Evolutionary conservation across 2,329 filamentous ascomycete species (phyloP).

Genomic region (Magnaporthales sp.): DNA sequence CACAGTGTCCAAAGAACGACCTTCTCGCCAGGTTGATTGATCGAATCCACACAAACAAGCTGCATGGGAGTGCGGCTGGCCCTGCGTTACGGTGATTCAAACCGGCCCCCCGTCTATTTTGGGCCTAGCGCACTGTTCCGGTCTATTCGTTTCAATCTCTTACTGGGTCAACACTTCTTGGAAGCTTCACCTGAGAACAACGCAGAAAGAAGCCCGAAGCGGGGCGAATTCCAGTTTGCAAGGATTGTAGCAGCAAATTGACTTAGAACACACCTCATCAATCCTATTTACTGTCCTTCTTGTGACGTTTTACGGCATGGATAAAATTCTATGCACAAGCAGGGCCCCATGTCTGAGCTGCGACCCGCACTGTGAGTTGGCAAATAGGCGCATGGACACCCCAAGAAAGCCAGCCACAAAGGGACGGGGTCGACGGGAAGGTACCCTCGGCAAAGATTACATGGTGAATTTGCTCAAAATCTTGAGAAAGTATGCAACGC

Average conservation of each 20-base stretch:
- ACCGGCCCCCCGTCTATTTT: constrained; percentile 6
- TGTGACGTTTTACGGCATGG: not conserved
- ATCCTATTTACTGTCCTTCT: not conserved
- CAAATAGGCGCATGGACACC: not conserved
- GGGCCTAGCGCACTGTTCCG: constrained; percentile 3
- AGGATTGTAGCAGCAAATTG: not conserved
- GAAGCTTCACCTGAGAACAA: not conserved
- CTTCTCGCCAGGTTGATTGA: not conserved
- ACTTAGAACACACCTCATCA: not conserved
- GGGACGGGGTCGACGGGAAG: not conserved
- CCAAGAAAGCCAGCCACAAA: not conserved
- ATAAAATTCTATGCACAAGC: not conserved
- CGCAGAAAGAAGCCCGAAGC: not conserved
- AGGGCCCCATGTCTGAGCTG: not conserved
- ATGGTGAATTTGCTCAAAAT: not conserved
- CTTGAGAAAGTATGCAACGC: not conserved
- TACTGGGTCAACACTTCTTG: not conserved
- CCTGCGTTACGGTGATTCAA: not conserved
- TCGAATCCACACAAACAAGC: not conserved
- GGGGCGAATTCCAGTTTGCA: not conserved
- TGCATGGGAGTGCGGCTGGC: not conserved
- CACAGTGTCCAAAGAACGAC: not conserved
- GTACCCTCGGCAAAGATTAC: not conserved
- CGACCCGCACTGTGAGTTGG: not conserved
- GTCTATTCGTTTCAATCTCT: not conserved